Conservation (phyloP, 2,329 filamentous ascomycete species). For the Talaromyces sp. region DNA sequence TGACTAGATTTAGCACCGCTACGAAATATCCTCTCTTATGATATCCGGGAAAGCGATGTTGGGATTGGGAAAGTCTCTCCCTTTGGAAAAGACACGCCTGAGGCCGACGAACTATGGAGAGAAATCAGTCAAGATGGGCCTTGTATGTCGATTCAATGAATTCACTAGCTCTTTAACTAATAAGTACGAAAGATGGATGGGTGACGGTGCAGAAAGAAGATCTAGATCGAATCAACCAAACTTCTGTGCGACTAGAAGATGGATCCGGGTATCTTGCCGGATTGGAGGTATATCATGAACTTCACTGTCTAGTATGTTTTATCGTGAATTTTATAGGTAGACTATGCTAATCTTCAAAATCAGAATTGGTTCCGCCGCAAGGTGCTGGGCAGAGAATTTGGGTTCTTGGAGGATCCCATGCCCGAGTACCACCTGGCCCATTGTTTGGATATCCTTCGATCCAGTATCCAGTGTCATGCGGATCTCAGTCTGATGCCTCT, state of each 20-base stretch:
- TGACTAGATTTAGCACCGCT: neutral
- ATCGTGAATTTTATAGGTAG: neutral
- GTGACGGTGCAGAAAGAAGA: neutral
- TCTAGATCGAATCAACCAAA: neutral
- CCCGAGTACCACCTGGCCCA: neutral
- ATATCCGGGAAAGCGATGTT: neutral
- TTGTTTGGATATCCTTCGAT: neutral
- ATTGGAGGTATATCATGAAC: neutral
- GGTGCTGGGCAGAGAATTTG: neutral
- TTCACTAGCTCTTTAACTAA: neutral
- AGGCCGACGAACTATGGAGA: neutral
- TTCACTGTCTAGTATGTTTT: neutral
- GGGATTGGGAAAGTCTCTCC: neutral
- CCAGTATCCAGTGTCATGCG: neutral
- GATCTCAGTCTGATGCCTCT: neutral
- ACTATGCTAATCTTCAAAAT: neutral
- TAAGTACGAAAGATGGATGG: neutral
- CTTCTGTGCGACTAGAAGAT: neutral
- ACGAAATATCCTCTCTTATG: neutral
- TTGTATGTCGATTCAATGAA: neutral
- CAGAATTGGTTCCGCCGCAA: neutral
- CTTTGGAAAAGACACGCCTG: neutral
- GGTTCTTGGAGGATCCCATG: neutral
- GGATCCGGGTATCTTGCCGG: neutral
- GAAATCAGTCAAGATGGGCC: neutral